A percentile compares a stretch with the other conserved stretches of the same genome.
These are phyloP conservation scores for Baorangia bicolor DNA, from an alignment of 768 basidiomycete species.

Conservation along the genomic window DNA sequence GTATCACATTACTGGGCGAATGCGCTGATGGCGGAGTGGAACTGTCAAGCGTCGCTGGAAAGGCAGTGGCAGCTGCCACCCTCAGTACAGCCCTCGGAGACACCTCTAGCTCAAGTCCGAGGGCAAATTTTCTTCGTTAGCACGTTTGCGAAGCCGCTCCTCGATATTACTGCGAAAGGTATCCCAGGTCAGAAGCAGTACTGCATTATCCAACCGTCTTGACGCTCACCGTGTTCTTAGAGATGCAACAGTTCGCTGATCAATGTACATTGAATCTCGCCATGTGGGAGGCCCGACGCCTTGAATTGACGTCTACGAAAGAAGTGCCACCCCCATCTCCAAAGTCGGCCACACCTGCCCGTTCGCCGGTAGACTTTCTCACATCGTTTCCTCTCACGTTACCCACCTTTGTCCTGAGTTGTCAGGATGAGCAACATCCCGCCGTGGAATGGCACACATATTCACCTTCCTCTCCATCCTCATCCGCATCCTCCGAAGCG, in stretches of 20 bases:
- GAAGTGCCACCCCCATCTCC: constrained; percentile 2
- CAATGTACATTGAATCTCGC: constrained; percentile 69
- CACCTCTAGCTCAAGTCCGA: constrained; percentile 64
- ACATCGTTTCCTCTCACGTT: constrained; percentile 59
- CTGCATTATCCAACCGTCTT: neutral
- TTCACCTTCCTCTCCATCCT: constrained; percentile 30
- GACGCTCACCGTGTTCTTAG: constrained; percentile 36
- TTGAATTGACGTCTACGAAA: constrained; percentile 34
- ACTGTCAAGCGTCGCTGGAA: constrained; percentile 85
- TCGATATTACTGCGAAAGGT: constrained; percentile 68
- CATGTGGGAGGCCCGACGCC: constrained; percentile 60
- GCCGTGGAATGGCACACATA: constrained; percentile 27
- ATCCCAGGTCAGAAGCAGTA: constrained; percentile 59
- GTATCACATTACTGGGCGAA: constrained; percentile 92
- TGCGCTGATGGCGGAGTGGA: constrained; percentile 89
- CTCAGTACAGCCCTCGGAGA: constrained; percentile 47
- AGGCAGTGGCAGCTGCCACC: constrained; percentile 68
- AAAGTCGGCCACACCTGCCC: constrained; percentile 26
- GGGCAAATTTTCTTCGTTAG: constrained; percentile 90
- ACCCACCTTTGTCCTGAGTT: constrained; percentile 39
- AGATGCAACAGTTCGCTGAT: constrained; percentile 63
- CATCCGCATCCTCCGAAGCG: constrained; percentile 31
- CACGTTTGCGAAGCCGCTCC: constrained; percentile 78
- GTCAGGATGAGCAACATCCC: constrained; percentile 26
- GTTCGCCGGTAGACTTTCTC: constrained; percentile 44